These are phyloP conservation scores for Marasmius tenuissimus DNA, from an alignment of 1,284 basidiomycete genomes.

Conservation along the genomic window DNA sequence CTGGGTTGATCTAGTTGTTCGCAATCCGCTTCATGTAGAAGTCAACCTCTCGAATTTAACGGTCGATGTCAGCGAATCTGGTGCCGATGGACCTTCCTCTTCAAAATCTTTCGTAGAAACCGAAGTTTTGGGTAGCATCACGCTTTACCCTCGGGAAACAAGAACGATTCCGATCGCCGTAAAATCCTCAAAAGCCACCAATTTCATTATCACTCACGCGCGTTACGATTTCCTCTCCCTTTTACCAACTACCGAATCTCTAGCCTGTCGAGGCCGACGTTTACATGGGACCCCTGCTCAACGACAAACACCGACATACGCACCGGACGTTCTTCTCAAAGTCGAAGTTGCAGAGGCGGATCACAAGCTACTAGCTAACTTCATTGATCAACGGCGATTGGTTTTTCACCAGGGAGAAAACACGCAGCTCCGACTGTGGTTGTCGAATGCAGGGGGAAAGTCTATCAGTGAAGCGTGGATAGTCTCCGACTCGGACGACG, in stretches of 20 bases:
- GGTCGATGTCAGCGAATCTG: conserved; percentile 45
- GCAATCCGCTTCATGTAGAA: conserved; percentile 71
- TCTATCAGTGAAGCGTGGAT: conserved; percentile 70
- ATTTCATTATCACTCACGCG: conserved; percentile 54
- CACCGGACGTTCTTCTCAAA: conserved; percentile 56
- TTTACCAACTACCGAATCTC: conserved; percentile 58
- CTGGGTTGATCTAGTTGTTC: conserved; percentile 69
- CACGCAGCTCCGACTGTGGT: conserved; percentile 48
- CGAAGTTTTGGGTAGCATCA: conserved; percentile 58
- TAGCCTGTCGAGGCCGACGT: conserved; percentile 63
- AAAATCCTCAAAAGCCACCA: conserved; percentile 46
- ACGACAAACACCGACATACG: conserved; percentile 63
- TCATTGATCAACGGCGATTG: conserved; percentile 51
- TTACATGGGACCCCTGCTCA: conserved; percentile 72
- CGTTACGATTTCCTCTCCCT: conserved; percentile 70
- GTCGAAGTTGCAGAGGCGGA: conserved; percentile 61
- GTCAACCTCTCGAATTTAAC: conserved; percentile 64
- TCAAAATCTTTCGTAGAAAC: conserved; percentile 47
- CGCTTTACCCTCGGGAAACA: conserved; percentile 55
- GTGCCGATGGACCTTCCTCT: conserved; percentile 29
- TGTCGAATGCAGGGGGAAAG: conserved; percentile 61
- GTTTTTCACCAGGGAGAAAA: conserved; percentile 65
- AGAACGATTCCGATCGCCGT: conserved; percentile 63
- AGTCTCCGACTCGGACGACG: conserved; percentile 56
- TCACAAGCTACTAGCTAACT: conserved; percentile 56